Base-by-base conservation (phyloP, 73 alveolate species). In the Halteria grandinella region DNA sequence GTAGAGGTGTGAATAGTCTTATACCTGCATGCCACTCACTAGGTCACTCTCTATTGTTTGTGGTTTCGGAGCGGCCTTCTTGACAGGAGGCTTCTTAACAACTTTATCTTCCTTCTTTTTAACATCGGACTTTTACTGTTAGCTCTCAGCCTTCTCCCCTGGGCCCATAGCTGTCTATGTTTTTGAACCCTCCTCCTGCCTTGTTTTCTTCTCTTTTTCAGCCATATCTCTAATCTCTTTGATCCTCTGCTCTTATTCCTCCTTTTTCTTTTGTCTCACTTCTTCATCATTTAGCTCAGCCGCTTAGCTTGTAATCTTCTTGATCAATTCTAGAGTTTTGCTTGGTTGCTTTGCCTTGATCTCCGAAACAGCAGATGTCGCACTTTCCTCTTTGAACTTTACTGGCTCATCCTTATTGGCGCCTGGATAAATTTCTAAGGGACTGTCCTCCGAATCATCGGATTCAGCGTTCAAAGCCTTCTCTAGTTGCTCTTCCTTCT, bases 1-100 rank as follows among this genome's bases (percentile, higher is more conserved):
- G 69, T 79, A 86, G 39, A 32, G 49, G 20, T 52, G 57, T 14
- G 89, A 57, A 43, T 86, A 86, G 75, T 85, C 93, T 7, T 63
- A 37, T 7, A 60, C 66, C 17, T 85, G 37, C 12, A 66, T 63
- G 27, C 37, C 76, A 11, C 24, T 70, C 5, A 20, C 76, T 55
- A 24, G 73, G 24, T 4, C n/a, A 40, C 41, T 58, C n/a, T 69
- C 79, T 12, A 41, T 15, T 0, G 62, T 20, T 77, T 64, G 45
- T 28, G 17, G 72, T 54, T 20, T 36, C 34, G 41, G n/a, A 15
- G 45, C 21, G 15, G 71, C 36, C 62, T 75, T 76, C 76, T 75
- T 76, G 43, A n/a, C n/a, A n/a, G 54, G 23, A 0, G 0, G 0
- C 20, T 58, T 73, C 14, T 39, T 55, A n/a, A 14, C 53, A 18